Base-by-base conservation (phyloP, 192 early-diverging fungal genomes). In the Lobulomyces angularis region DNA sequence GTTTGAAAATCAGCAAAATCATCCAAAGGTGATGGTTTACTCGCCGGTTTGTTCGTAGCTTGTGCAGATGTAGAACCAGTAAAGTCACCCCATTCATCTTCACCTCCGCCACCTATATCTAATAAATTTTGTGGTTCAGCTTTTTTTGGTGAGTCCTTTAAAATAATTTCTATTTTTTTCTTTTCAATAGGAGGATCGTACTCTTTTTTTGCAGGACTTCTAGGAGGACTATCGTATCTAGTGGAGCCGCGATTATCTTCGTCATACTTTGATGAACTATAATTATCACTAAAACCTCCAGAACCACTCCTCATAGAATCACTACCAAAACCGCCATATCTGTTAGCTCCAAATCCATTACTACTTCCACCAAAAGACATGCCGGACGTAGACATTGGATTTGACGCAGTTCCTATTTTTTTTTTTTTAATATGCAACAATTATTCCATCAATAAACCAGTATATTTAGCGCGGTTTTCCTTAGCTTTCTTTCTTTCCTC, bases 401-500 rank as follows among this genome's bases (percentile, higher is more conserved):
- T n/a, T n/a, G n/a, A n/a, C n/a, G n/a, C n/a, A n/a, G n/a, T n/a
- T n/a, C n/a, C n/a, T n/a, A n/a, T n/a, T n/a, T n/a, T n/a, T n/a
- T n/a, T n/a, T n/a, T n/a, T n/a, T n/a, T n/a, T n/a, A n/a, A n/a
- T n/a, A n/a, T n/a, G n/a, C n/a, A n/a, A n/a, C n/a, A n/a, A n/a
- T n/a, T 38, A 17, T 6, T 8, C 7, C 37, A n/a, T n/a, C n/a
- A 78, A 64, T 11, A 83, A 82, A 19, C 84, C 84, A 1, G 67
- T 77, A 49, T 89, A 97, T 62, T 97, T 97, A 57, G 74, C 63
- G 27, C 83, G 75, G 59, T 88, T 97, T 18, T 79, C 77, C 53
- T 81, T 82, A 16, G 93, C 88, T 48, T 86, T 91, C 49, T 80
- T 77, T 11, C 93, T 76, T 55, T 97, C 93, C 8, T 67, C 68